Percentiles rank a stretch among this genome's conserved stretches.
Evolutionary conservation across 345 rosid genomes (phyloP).

Genomic region (Camelina neglecta): DNA sequence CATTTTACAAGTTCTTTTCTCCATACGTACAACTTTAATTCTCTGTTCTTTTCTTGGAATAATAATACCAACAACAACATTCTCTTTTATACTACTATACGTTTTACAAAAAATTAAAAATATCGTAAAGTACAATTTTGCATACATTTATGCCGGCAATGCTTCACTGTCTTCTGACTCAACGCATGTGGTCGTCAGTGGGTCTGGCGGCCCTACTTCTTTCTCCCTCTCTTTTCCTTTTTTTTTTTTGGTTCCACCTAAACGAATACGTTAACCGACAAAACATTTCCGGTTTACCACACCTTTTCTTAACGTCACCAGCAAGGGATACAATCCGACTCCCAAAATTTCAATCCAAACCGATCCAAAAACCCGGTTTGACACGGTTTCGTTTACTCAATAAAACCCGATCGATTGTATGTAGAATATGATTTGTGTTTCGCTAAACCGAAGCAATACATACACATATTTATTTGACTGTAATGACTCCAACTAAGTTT

Average conservation of each 20-base stretch:
- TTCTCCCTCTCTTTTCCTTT: slow-evolving; percentile 1
- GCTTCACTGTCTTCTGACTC: slow-evolving; percentile 61
- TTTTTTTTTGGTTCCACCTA: slow-evolving; percentile 16
- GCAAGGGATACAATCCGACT: no score
- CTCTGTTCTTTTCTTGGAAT: neutral
- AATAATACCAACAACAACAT: neutral
- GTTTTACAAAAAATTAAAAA: slow-evolving; percentile 14
- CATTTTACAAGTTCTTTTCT: slow-evolving; percentile 3
- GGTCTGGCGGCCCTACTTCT: slow-evolving; percentile 51
- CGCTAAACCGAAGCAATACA: no score
- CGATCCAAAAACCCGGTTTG: no score
- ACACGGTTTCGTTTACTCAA: no score
- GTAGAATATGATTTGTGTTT: no score
- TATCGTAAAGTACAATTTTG: slow-evolving; percentile 24
- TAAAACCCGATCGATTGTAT: no score
- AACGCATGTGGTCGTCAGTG: slow-evolving; percentile 65
- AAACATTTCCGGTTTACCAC: slow-evolving; percentile 52
- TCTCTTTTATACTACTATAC: neutral
- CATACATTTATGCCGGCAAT: slow-evolving; percentile 42
- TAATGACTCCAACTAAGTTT: no score
- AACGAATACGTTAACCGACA: neutral
- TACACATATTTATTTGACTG: no score
- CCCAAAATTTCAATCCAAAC: no score
- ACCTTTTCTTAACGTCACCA: slow-evolving; percentile 3
- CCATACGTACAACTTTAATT: neutral